Base-by-base conservation (phyloP, 371 early-diverging fungal species). In the Mortierella sp. region DNA sequence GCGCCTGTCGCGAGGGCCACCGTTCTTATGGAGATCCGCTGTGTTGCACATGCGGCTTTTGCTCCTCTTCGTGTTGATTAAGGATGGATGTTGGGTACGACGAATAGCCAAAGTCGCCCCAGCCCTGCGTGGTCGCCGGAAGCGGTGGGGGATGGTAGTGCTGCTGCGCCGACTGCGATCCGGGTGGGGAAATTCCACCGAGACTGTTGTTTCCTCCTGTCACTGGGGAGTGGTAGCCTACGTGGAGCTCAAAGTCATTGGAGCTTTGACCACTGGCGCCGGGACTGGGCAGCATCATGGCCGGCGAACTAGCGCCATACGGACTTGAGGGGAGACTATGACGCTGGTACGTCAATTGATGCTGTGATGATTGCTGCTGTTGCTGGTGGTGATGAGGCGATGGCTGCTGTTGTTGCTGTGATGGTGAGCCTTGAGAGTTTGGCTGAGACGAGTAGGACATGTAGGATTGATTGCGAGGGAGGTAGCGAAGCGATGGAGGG, bases 81-180 rank as follows among this genome's bases (percentile, higher is more conserved):
- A 61, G 51, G 31, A 67, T 45, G 7, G 67, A 29, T n/a, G 43
- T 45, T 31, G 61, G 39, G 34, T 71, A 65, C 17, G 66, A 60
- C 1, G 72, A 52, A 50, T 71, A 71, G 27, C 52, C 31, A 60
- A 65, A 57, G n/a, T 65, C 66, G 19, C 44, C 29, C 66, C 72
- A 61, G 13, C 72, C 57, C 28, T 71, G 72, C 8, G 71, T 54
- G 28, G 40, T 54, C 31, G 71, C 51, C 10, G 71, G 56, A 12
- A 63, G 46, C 8, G 54, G 28, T 14, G 52, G 13, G 27, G 60
- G 56, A 34, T 62, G 63, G 24, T 60, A 47, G 14, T 71, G 72
- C 10, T 71, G 65, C 21, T 7, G 27, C 19, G 40, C 25, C 13
- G 44, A 7, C 39, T 52, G 58, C 3, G 22, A 24, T 40, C 34